Evolutionary conservation across 805 yeast species (phyloP), one percentile per base, ranked within the genome.

Genomic region (Monosporozyma siamensis): DNA sequence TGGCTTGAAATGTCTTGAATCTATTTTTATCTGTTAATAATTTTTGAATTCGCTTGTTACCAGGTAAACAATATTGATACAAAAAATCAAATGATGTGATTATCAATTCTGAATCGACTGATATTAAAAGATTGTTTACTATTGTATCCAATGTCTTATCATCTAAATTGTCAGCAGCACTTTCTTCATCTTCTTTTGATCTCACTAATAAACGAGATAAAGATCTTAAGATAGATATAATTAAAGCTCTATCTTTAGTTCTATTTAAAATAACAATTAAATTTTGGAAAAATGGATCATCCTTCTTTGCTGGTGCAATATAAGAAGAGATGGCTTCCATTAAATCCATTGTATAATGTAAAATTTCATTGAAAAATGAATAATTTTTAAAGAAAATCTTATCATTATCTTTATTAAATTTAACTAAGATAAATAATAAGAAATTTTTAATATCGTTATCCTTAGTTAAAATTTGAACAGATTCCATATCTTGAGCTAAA

Each of bases 321-420:
- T 85, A 86, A 34, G 95, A 82, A 3, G 90, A 77, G 25, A 88
- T 74, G 2, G 89, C 80, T 58, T 92, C 97, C 47, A 85, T 73
- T 25, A 88, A 73, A 60, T 92, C 98, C 41, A 86, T 61, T 11
- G 80, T 66, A 58, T 85, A 84, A 44, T 71, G 74, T 36, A 80
- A 65, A 22, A 81, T 64, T 57, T 88, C 96, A 42, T 70, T 71
- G 39, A 64, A 63, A 37, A 65, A 52, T 7, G 68, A 57, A 35
- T 64, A 50, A 46, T 68, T 64, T 5, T 60, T 52, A 17, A 54
- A 51, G 47, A 45, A 61, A 21, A 18, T 27, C 5, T 22, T 30
- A n/a, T 34, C 37, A 34, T 34, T 11, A 11, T 26, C 39, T 25
- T 25, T 37, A 20, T 45, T 41, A 23, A 51, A 59, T 44, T 56